These are phyloP conservation scores for Lotmaria passim DNA, from an alignment of 208 protist genomes.

Conservation along the genomic window DNA sequence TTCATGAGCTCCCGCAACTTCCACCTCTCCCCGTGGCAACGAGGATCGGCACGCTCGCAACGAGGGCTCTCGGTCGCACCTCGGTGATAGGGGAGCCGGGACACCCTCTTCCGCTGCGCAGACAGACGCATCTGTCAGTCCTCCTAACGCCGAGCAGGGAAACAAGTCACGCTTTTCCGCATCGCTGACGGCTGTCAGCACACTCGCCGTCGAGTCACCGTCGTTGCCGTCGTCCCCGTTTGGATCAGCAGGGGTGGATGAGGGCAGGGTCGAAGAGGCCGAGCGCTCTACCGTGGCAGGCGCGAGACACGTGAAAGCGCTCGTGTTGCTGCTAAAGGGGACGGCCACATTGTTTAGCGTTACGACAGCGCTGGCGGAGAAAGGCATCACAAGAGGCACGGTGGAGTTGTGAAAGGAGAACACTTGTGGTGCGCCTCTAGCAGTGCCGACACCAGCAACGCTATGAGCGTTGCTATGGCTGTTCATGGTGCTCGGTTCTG, in stretches of 20 bases:
- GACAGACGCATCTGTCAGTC: slow-evolving; percentile 2
- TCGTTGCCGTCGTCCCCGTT: not conserved
- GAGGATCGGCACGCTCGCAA: not conserved
- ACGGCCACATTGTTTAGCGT: not conserved
- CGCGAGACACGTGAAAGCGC: not conserved
- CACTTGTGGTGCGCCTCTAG: no score
- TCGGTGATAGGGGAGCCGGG: not conserved
- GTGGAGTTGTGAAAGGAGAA: no score
- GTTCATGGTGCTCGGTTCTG: not conserved
- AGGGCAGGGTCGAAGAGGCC: no score
- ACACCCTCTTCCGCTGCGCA: not conserved
- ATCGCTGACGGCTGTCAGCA: not conserved
- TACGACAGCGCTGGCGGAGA: not conserved
- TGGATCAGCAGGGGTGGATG: not conserved
- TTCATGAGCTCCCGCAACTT: not conserved
- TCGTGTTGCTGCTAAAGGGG: not conserved
- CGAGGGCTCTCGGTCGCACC: not conserved
- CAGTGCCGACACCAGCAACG: no score
- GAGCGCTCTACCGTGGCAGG: not conserved
- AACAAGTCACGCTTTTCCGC: not conserved
- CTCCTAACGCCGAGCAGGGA: not conserved
- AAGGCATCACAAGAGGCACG: slow-evolving; percentile 4
- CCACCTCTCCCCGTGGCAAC: not conserved
- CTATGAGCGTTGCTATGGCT: not conserved
- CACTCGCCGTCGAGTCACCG: slow-evolving; percentile 15